Evolutionary conservation across 345 rosid genomes (phyloP).

Genomic region (Raphanus raphanistrum): DNA sequence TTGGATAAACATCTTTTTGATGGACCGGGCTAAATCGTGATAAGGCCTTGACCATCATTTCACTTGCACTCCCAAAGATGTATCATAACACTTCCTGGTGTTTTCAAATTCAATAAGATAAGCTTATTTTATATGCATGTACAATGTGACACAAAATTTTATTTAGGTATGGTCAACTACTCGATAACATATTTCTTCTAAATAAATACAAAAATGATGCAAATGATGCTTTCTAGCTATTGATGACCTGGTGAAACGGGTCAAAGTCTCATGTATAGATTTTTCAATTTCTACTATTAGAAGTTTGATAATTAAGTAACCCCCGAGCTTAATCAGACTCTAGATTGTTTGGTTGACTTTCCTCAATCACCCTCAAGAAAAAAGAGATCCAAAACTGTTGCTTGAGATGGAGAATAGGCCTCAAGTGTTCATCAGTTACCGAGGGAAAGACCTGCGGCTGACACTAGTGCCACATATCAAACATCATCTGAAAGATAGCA

Average conservation of each 20-base stretch:
- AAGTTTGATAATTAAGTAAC: background rate
- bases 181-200: background rate
- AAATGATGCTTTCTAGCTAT: background rate
- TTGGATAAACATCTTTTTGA: background rate
- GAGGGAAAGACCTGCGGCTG: background rate
- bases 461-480: conserved; percentile 1
- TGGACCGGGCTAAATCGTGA: conserved; percentile 13
- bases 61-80: background rate
- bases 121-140: background rate
- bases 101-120: background rate
- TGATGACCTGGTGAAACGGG: background rate
- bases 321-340: background rate
- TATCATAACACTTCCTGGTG: background rate
- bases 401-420: background rate
- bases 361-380: background rate
- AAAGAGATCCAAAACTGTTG: background rate
- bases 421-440: conserved; percentile 21
- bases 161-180: background rate
- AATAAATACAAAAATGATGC: background rate
- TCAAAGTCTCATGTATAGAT: too few species aligned
- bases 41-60: background rate
- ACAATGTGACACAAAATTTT: background rate
- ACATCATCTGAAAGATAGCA: background rate
- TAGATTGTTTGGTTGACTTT: background rate
- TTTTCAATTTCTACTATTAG: background rate